Percentiles rank a stretch among this genome's conserved stretches.
Evolutionary conservation across 495 filamentous ascomycete genomes (phyloP).

Genomic region (Penicillium crystallinum): DNA sequence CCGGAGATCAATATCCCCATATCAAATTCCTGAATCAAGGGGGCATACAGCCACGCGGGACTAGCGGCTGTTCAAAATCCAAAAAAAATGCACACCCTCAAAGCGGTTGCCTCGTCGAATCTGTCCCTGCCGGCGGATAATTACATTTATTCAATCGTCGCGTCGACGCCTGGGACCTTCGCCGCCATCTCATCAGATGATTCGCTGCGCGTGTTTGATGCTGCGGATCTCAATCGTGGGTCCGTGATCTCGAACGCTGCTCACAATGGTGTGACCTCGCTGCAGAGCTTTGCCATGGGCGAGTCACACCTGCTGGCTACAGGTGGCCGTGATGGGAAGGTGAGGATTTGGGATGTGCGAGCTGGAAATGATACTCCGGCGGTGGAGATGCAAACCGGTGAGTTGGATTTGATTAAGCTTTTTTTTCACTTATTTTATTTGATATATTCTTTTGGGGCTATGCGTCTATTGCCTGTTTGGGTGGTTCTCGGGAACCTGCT

Average conservation of each 20-base stretch:
- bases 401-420: conserved; percentile 13
- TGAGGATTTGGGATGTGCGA: conserved; percentile 45
- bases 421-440: conserved; percentile 7
- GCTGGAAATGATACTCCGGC: conserved; percentile 23
- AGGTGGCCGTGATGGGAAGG: conserved; percentile 45
- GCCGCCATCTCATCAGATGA: conserved; percentile 55
- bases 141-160: conserved; percentile 49
- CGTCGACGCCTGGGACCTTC: conserved; percentile 29
- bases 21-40: not conserved
- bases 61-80: not conserved
- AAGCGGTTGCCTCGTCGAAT: conserved; percentile 35
- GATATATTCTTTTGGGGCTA: not conserved
- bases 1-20: not conserved
- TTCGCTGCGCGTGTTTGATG: conserved; percentile 48
- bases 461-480: conserved; percentile 1
- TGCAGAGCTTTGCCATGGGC: conserved; percentile 30
- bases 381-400: conserved; percentile 39
- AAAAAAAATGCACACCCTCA: conserved; percentile 35
- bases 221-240: conserved; percentile 30
- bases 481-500: not conserved
- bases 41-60: not conserved
- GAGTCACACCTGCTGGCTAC: conserved; percentile 34
- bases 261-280: conserved; percentile 43
- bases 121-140: conserved; percentile 42
- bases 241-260: conserved; percentile 28